Conservation (phyloP, 148 eudicot genomes). For the Amaranthus palmeri region DNA sequence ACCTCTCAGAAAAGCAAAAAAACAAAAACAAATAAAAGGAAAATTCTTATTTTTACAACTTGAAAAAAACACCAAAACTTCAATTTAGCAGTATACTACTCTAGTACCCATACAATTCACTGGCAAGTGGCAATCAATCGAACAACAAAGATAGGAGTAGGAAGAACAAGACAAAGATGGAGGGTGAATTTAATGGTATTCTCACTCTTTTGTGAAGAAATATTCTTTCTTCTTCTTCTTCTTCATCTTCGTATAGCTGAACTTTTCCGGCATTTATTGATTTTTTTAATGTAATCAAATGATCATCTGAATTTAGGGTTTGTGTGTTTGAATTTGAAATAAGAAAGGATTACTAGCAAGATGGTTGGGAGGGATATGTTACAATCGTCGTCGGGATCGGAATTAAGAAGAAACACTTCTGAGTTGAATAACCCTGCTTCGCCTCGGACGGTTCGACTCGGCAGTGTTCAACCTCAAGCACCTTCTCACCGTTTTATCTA, state of each 20-base stretch:
- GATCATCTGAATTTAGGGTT: not conserved
- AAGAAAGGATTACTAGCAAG: slow-evolving; percentile 18
- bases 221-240: slow-evolving; percentile 16
- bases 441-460: slow-evolving; percentile 36
- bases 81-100: not conserved
- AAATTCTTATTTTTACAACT: not conserved
- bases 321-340: not conserved
- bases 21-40: not conserved
- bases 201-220: not conserved
- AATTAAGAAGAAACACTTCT: slow-evolving; percentile 10
- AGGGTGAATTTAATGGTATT: not conserved
- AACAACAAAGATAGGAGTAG: not conserved
- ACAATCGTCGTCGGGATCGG: slow-evolving; percentile 29
- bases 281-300: not conserved
- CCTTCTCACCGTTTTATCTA: slow-evolving; percentile 42
- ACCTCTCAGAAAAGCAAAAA: not conserved
- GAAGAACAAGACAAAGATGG: not conserved
- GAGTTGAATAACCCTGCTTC: slow-evolving; percentile 23
- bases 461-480: slow-evolving; percentile 45
- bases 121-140: not conserved
- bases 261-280: not conserved
- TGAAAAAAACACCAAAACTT: not conserved
- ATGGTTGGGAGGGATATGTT: slow-evolving; percentile 35
- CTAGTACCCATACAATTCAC: not conserved
- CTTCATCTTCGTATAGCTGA: not conserved